Evolutionary conservation across 768 basidiomycete species (phyloP).

Genomic region (Russula sp.): DNA sequence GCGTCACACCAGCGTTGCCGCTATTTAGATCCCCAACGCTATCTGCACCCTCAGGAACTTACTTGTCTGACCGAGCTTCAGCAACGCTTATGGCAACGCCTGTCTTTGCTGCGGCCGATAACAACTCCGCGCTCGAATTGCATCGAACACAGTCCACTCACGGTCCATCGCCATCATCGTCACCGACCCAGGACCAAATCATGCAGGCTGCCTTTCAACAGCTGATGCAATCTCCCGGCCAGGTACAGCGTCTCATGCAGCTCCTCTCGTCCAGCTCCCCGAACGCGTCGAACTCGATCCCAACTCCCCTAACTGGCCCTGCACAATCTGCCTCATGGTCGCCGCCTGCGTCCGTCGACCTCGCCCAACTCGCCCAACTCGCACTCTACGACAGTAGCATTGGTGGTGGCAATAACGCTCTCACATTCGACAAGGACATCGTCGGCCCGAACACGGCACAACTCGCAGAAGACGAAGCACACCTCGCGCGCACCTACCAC

Average conservation of each 20-base stretch:
- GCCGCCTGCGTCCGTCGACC: slow-evolving; percentile 22
- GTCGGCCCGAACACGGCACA: slow-evolving; percentile 30
- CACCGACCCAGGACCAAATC: slow-evolving; percentile 19
- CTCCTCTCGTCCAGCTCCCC: slow-evolving; percentile 21
- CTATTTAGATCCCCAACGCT: background rate
- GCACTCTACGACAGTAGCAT: slow-evolving; percentile 23
- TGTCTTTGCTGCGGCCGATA: background rate
- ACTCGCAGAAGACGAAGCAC: slow-evolving; percentile 35
- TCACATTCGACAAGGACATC: slow-evolving; percentile 28
- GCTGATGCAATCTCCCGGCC: slow-evolving; percentile 27
- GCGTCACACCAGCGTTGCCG: slow-evolving; percentile 2
- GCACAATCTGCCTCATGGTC: slow-evolving; percentile 15
- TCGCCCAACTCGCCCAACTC: slow-evolving; percentile 25
- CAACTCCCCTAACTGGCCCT: slow-evolving; percentile 7
- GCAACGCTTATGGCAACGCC: background rate
- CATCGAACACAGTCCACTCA: slow-evolving; percentile 15
- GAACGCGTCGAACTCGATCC: background rate
- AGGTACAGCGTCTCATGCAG: slow-evolving; percentile 29
- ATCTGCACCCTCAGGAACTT: background rate
- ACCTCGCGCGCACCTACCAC: slow-evolving; percentile 52
- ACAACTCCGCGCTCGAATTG: slow-evolving; percentile 21
- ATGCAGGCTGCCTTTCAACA: slow-evolving; percentile 26
- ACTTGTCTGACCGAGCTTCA: slow-evolving; percentile 7
- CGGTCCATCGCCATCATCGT: background rate
- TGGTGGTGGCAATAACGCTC: slow-evolving; percentile 9